These are phyloP conservation scores for Xylaria acuta DNA, from an alignment of 495 filamentous ascomycete genomes.

Conservation along the genomic window DNA sequence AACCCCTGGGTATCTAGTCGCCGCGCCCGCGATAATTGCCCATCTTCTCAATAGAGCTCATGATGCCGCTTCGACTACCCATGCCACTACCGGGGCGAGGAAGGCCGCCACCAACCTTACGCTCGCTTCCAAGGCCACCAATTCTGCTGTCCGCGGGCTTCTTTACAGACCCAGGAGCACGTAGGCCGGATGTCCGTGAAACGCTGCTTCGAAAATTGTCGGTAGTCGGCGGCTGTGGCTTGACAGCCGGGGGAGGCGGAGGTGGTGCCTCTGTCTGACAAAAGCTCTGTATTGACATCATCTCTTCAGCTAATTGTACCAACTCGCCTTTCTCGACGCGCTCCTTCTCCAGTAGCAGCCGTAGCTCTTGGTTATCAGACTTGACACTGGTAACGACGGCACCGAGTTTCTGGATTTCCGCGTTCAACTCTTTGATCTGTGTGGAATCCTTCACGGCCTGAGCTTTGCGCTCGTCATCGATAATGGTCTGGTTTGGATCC, in stretches of 20 bases:
- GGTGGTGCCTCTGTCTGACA: constrained; percentile 31
- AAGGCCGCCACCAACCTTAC: constrained; percentile 53
- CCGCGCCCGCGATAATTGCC: constrained; percentile 52
- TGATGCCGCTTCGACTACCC: constrained; percentile 63
- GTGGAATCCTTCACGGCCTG: constrained; percentile 58
- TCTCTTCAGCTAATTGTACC: constrained; percentile 89
- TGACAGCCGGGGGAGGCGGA: constrained; percentile 26
- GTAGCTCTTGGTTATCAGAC: constrained; percentile 67
- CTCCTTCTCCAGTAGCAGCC: constrained; percentile 73
- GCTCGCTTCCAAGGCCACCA: constrained; percentile 48
- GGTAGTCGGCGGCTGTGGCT: constrained; percentile 24
- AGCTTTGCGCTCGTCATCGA: constrained; percentile 55
- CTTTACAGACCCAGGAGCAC: constrained; percentile 48
- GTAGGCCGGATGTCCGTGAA: constrained; percentile 48
- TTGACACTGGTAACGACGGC: constrained; percentile 70
- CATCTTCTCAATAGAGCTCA: constrained; percentile 77
- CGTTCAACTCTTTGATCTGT: constrained; percentile 64
- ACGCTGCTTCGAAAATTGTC: constrained; percentile 35
- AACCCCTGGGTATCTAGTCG: constrained; percentile 26
- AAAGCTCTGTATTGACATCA: constrained; percentile 66
- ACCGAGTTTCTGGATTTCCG: constrained; percentile 72
- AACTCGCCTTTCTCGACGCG: constrained; percentile 92
- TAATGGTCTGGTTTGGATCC: constrained; percentile 53
- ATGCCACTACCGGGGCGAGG: constrained; percentile 50
- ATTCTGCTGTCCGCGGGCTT: constrained; percentile 51